These are phyloP conservation scores for Citrus hindsii DNA, from an alignment of 345 rosid genomes.

Conservation along the genomic window DNA sequence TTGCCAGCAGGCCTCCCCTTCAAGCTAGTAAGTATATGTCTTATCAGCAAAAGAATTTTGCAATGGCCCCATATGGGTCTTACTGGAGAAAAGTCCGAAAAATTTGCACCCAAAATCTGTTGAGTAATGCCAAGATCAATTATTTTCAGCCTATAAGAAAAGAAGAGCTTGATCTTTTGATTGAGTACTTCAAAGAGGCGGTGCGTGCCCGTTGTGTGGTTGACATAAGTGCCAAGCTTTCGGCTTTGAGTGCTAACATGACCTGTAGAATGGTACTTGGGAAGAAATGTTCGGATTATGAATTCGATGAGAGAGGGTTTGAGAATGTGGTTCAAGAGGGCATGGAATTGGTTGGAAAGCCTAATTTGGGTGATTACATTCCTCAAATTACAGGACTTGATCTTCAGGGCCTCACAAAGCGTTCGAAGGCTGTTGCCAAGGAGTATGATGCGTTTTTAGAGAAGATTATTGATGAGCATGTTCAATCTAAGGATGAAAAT, in stretches of 20 bases:
- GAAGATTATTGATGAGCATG: conserved; percentile 30
- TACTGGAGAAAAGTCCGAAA: conserved; percentile 20
- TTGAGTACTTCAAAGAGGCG: not conserved
- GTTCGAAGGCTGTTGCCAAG: conserved; percentile 29
- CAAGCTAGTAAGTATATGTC: too few species aligned
- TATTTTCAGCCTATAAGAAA: conserved; percentile 16
- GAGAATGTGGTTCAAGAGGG: conserved; percentile 23
- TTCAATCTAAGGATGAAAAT: conserved; percentile 13
- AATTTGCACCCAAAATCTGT: conserved; percentile 4
- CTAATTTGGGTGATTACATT: conserved; percentile 28
- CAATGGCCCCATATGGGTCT: too few species aligned
- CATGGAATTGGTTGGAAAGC: conserved; percentile 10
- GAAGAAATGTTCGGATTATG: conserved; percentile 28
- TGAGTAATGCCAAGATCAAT: conserved; percentile 1
- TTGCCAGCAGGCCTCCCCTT: too few species aligned
- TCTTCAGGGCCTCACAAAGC: conserved; percentile 21
- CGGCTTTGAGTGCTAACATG: conserved; percentile 22
- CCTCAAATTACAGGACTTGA: conserved; percentile 29
- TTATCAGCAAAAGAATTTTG: too few species aligned
- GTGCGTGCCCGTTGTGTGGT: not conserved
- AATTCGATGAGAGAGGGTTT: conserved; percentile 17
- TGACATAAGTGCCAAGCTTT: not conserved
- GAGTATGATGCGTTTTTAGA: conserved; percentile 29
- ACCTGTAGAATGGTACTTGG: conserved; percentile 16
- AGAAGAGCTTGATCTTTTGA: not conserved